Evolutionary conservation across 441 rosid genomes (phyloP), one percentile per base, ranked within the genome.

Genomic region (Pelargonium australe): DNA sequence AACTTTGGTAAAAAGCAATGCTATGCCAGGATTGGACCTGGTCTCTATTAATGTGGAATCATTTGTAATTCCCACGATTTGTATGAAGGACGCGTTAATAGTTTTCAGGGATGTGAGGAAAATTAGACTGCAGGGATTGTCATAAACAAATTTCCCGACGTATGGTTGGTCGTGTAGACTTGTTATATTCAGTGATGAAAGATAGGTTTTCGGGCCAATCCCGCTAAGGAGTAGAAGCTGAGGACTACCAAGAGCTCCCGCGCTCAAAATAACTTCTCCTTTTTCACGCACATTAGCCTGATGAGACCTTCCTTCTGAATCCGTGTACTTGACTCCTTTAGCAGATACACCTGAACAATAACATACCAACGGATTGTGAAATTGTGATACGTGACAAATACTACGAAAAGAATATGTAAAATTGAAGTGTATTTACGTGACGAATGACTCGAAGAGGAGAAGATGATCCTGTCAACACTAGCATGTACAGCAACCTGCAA

Each of bases 261-360:
- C 62, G 14, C 62, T 57, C 62, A 57, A 16, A 5, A 57, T 57
- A 57, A 57, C 62, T n/a, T 57, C 62, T 16, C 62, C 62, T 16
- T 16, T 16, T 2, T 4, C 7, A 9, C 7, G 62, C 0, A 57
- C 7, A 13, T 16, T 57, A 0, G 62, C 62, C n/a, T 7, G 23
- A 57, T 57, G 62, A 57, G 62, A 57, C 25, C 25, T 11, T 14
- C 62, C 62, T 16, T 3, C 1, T 0, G 25, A 57, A 16, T 57
- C 62, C 14, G 23, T 57, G 62, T 57, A 57, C 8, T 3, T 16
- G 6, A 57, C 25, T 8, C 62, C 62, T 14, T 14, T 14, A 0
- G 23, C 62, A 16, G 62, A 57, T 8, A 57, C 0, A 5, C 23
- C 23, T 14, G 23, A 20, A 20, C 23, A 20, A 20, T 20, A 20